phyloP scores from a whole-genome alignment of 345 rosid genomes.

The Eucalyptus albens region DNA sequence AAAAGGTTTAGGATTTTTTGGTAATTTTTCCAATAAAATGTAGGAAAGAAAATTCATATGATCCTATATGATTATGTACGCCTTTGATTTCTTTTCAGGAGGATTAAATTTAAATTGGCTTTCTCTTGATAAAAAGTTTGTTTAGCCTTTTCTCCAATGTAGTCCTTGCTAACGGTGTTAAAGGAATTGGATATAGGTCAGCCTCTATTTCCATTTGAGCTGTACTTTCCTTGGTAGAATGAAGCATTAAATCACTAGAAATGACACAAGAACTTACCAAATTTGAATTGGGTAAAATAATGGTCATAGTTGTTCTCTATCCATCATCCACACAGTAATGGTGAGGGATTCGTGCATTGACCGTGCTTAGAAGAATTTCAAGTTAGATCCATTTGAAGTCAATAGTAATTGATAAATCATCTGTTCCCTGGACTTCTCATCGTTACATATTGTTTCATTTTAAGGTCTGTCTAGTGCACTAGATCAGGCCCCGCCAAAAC shows the following conservation, averaged over 20 bases:
- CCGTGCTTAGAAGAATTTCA: not conserved
- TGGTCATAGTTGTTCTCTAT: not conserved
- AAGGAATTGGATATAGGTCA: not conserved
- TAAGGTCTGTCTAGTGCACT: not conserved
- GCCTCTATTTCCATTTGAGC: not conserved
- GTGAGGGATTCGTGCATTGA: not conserved
- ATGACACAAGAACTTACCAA: not conserved
- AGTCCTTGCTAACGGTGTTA: not conserved
- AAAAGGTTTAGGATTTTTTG: too few relatives aligned
- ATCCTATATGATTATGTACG: not conserved
- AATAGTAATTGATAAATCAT: not conserved
- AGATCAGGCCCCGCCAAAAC: not conserved
- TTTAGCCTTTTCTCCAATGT: not conserved
- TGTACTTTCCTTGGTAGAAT: not conserved
- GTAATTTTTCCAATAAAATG: not conserved
- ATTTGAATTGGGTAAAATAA: not conserved
- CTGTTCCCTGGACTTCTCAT: not conserved
- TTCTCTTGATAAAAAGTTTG: not conserved
- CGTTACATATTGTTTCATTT: not conserved
- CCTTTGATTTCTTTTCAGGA: not conserved
- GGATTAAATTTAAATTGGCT: not conserved
- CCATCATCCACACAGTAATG: not conserved
- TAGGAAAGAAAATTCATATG: not conserved
- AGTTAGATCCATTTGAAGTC: not conserved
- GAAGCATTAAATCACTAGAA: not conserved